Evolutionary conservation across 2,329 filamentous ascomycete genomes (phyloP), one percentile per base, ranked within the genome.

Genomic region (Aspergillus sp.): DNA sequence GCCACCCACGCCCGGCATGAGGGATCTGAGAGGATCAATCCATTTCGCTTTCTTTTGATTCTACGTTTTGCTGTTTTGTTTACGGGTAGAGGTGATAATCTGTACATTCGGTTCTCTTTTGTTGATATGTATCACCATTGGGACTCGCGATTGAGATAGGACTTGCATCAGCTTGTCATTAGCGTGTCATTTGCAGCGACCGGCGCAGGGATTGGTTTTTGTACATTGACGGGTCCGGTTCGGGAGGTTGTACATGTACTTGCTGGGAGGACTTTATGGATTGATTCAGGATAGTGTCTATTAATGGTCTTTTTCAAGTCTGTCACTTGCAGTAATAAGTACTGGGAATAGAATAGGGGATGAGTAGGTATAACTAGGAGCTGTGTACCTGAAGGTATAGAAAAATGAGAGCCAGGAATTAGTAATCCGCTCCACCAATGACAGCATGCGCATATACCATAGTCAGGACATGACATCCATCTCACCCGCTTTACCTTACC

Each of bases 1-100:
- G 56, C 16, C 60, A 56, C 36, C 44, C 57, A 6, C 59, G 59
- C 26, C 58, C 60, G 47, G 57, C 55, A 7, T 60, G 51, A 57
- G 20, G 17, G 19, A 22, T 22, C 22, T 22, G 22, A 22, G 22
- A 22, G 22, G 22, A 20, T 5, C 32, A 16, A n/a, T 19, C 16
- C 20, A 45, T 20, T 32, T 40, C 11, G 36, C 36, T n/a, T 42
- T 35, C 14, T 49, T 44, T 17, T 54, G 51, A 52, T 35, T 36
- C 20, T 42, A 42, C 17, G 11, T 22, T 48, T 35, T 51, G 40
- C 16, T 45, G 40, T 35, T 45, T 36, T 43, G 40, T 20, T 45
- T 40, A 5, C 16, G 16, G 46, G 30, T 55, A 19, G 32, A 46
- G 38, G 45, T 36, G 22, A 26, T 17, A 16, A 22, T 43, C 22